A percentile compares a stretch with the other conserved stretches of the same genome.
These are phyloP conservation scores for Candida rishiriensis DNA, from an alignment of 805 yeast species.

Conservation along the genomic window DNA sequence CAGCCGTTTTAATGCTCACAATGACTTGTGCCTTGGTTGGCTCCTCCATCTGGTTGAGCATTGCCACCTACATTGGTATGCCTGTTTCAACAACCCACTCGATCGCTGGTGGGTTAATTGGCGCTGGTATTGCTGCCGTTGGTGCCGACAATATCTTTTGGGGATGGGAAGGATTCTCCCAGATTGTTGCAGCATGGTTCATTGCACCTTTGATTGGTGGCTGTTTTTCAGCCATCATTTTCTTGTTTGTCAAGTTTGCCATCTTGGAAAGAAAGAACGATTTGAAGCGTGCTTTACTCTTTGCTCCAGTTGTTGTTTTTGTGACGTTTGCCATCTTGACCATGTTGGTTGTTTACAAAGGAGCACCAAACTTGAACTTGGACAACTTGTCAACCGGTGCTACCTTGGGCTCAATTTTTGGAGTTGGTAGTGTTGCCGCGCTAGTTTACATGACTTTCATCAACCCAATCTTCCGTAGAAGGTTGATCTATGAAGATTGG, in stretches of 20 bases:
- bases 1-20: conserved; percentile 69
- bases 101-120: conserved; percentile 71
- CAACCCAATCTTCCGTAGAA: conserved; percentile 60
- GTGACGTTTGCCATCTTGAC: conserved; percentile 58
- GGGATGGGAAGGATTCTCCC: conserved; percentile 75
- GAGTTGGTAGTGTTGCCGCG: conserved; percentile 58
- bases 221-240: conserved; percentile 51
- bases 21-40: conserved; percentile 77
- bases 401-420: conserved; percentile 55
- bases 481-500: conserved; percentile 61
- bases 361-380: conserved; percentile 64
- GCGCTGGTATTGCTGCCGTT: conserved; percentile 69
- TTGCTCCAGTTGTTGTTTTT: conserved; percentile 60
- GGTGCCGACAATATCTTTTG: conserved; percentile 58
- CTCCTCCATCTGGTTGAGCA: conserved; percentile 62
- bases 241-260: conserved; percentile 52
- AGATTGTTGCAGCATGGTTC: conserved; percentile 76
- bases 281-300: conserved; percentile 49
- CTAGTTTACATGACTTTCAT: conserved; percentile 48
- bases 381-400: conserved; percentile 48
- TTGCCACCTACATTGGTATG: conserved; percentile 64
- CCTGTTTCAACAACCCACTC: conserved; percentile 84
- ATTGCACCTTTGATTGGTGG: conserved; percentile 75
- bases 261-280: conserved; percentile 59
- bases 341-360: conserved; percentile 78